Percentiles rank a stretch among this genome's conserved stretches.
phyloP scores from a whole-genome alignment of 2,329 filamentous ascomycete genomes.

The Ceratocystis harringtonii region DNA sequence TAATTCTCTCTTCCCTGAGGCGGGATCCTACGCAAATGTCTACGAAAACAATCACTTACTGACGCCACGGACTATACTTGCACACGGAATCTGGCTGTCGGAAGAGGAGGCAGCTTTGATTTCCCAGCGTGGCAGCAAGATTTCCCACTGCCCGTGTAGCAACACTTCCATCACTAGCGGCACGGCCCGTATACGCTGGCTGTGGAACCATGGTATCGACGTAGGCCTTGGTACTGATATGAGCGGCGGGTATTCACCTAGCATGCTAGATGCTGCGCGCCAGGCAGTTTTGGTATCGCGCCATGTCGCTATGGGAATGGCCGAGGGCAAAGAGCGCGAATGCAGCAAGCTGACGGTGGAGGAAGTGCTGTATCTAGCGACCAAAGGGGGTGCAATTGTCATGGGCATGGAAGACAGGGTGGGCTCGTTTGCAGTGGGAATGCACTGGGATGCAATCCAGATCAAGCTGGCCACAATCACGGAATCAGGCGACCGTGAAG shows the following conservation, averaged over 20 bases:
- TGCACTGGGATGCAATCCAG: slow-evolving; percentile 83
- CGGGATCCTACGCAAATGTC: slow-evolving; percentile 53
- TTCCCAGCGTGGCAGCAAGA: slow-evolving; percentile 43
- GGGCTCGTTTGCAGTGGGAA: slow-evolving; percentile 72
- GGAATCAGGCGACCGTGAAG: slow-evolving; percentile 25
- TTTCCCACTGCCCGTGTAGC: slow-evolving; percentile 76
- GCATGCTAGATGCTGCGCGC: slow-evolving; percentile 66
- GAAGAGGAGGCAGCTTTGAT: slow-evolving; percentile 53
- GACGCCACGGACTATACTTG: slow-evolving; percentile 59
- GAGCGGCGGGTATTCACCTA: slow-evolving; percentile 70
- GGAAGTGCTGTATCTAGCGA: slow-evolving; percentile 76
- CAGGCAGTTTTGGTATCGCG: slow-evolving; percentile 68
- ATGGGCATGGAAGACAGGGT: slow-evolving; percentile 58
- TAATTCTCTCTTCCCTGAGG: slow-evolving; percentile 48
- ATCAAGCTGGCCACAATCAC: slow-evolving; percentile 45
- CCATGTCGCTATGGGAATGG: slow-evolving; percentile 44
- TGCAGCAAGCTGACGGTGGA: slow-evolving; percentile 60
- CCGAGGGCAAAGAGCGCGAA: slow-evolving; percentile 27
- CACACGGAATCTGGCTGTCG: slow-evolving; percentile 67
- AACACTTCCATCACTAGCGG: slow-evolving; percentile 76
- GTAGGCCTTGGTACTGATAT: slow-evolving; percentile 87
- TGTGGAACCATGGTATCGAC: slow-evolving; percentile 59
- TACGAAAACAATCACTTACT: slow-evolving; percentile 64
- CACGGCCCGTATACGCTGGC: slow-evolving; percentile 55
- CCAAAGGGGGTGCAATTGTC: slow-evolving; percentile 70